Base-by-base conservation (phyloP, 257 asterid species). In the Nicotiana tomentosiformis region DNA sequence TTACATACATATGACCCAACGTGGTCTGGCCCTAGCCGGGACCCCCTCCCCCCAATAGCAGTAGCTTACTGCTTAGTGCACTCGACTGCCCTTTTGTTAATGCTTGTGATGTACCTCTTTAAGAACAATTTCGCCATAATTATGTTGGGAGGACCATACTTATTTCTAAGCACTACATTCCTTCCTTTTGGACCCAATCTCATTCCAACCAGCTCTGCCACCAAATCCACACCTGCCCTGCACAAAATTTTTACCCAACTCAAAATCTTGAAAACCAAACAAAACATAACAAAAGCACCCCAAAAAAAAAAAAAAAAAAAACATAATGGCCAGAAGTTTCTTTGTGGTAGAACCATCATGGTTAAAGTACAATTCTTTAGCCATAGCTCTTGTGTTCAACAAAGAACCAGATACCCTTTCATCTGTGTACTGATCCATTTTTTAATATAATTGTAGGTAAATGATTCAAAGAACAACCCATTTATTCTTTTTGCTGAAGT, bases 131-230 rank as follows among this genome's bases (percentile, higher is more conserved):
- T 94, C 97, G 4, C 98, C 97, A 85, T 93, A 97, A 78, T 92
- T 94, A 81, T 32, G 4, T 32, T 32, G 76, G 97, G 98, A 90
- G 97, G 92, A 81, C 94, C 97, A 90, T 94, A 92, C 79, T 94
- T 91, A 90, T 91, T 92, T 88, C 90, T 93, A 93, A 94, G 79
- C 84, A 92, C 95, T 82, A 94, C 96, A 88, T 94, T 94, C 84
- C 98, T 88, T 81, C 97, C 97, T 89, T 91, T 92, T 49, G 98
- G 97, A n/a, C 93, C 98, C 85, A 94, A 35, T 10, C 95, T 92
- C 79, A 92, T 93, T 67, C 94, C 97, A 86, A 94, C 91, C n/a
- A 92, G 82, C 87, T 92, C 91, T 55, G 95, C 96, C 83, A 92
- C 95, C 88, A 88, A 87, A 78, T 89, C 84, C 51, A 88, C 95